phyloP scores from a whole-genome alignment of 176 grass and related monocot species.

The Poa pratensis region DNA sequence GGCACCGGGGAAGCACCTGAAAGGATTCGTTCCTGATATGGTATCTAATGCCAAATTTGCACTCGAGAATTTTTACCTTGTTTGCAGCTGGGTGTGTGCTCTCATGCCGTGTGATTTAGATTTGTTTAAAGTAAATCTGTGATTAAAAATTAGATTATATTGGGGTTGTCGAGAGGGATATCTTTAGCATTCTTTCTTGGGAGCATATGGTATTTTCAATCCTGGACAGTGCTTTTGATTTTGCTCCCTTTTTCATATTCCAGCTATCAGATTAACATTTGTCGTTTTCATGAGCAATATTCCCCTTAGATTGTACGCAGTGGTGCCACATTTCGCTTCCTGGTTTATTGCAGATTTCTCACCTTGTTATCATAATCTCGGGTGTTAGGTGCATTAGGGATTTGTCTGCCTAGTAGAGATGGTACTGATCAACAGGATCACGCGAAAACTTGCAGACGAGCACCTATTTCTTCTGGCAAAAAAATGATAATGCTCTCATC shows the following conservation, averaged over 20 bases:
- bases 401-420: background rate
- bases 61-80: slow-evolving; percentile 48
- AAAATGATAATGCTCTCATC: background rate
- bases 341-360: slow-evolving; percentile 38
- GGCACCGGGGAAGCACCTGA: slow-evolving; percentile 59
- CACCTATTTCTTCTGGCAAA: background rate
- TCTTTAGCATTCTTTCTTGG: slow-evolving; percentile 48
- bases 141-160: slow-evolving; percentile 40
- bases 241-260: slow-evolving; percentile 56
- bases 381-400: slow-evolving; percentile 2
- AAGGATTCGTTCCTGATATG: slow-evolving; percentile 80
- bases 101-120: slow-evolving; percentile 39
- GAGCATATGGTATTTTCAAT: slow-evolving; percentile 62
- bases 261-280: slow-evolving; percentile 47
- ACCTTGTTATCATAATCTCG: slow-evolving; percentile 14
- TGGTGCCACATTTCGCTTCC: slow-evolving; percentile 56
- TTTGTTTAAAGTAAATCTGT: slow-evolving; percentile 47
- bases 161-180: slow-evolving; percentile 30
- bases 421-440: background rate
- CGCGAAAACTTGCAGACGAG: background rate
- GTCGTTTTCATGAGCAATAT: slow-evolving; percentile 42
- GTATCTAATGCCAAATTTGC: slow-evolving; percentile 78
- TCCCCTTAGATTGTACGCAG: slow-evolving; percentile 29
- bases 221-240: slow-evolving; percentile 52
- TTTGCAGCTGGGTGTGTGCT: slow-evolving; percentile 47